Conservation (phyloP, 2,329 filamentous ascomycete genomes). For the Pseudovirgaria hyperparasitica region DNA sequence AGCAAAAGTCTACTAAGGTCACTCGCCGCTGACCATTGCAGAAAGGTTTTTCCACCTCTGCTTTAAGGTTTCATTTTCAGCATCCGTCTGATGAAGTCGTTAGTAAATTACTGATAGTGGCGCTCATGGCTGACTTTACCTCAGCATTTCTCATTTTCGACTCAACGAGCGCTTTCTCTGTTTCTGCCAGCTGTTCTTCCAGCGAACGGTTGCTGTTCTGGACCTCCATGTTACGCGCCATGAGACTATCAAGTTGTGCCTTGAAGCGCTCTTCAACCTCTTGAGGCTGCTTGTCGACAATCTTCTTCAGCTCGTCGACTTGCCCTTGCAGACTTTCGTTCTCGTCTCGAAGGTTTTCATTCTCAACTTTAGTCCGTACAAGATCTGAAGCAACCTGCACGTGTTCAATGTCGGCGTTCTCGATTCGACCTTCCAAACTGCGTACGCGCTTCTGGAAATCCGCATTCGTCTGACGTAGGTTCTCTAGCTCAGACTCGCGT, state of each 20-base stretch:
- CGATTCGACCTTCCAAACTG: constrained; percentile 72
- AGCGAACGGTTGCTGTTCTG: constrained; percentile 83
- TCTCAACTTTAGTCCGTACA: constrained; percentile 84
- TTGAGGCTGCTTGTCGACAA: constrained; percentile 80
- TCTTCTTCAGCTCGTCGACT: constrained; percentile 68
- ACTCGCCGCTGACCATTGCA: constrained; percentile 28
- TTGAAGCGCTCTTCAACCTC: constrained; percentile 76
- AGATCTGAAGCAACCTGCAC: constrained; percentile 83
- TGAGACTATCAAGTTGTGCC: constrained; percentile 78
- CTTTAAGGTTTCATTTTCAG: constrained; percentile 35
- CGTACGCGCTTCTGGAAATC: constrained; percentile 64
- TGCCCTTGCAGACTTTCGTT: constrained; percentile 81
- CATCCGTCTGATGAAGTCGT: constrained; percentile 26
- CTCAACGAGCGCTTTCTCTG: constrained; percentile 83
- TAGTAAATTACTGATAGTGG: constrained; percentile 6
- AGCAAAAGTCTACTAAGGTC: too few species aligned
- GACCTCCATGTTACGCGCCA: constrained; percentile 84
- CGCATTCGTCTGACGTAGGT: constrained; percentile 45
- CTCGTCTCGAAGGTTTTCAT: constrained; percentile 75
- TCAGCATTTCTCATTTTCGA: constrained; percentile 94
- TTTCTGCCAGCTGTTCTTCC: constrained; percentile 80
- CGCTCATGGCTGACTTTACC: constrained; percentile 43
- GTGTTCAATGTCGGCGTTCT: constrained; percentile 82
- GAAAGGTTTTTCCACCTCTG: constrained; percentile 36
- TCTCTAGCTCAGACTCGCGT: constrained; percentile 68